Evolutionary conservation across 495 filamentous ascomycete species (phyloP), one percentile per base, ranked within the genome.

Genomic region (Penicillium angulare): DNA sequence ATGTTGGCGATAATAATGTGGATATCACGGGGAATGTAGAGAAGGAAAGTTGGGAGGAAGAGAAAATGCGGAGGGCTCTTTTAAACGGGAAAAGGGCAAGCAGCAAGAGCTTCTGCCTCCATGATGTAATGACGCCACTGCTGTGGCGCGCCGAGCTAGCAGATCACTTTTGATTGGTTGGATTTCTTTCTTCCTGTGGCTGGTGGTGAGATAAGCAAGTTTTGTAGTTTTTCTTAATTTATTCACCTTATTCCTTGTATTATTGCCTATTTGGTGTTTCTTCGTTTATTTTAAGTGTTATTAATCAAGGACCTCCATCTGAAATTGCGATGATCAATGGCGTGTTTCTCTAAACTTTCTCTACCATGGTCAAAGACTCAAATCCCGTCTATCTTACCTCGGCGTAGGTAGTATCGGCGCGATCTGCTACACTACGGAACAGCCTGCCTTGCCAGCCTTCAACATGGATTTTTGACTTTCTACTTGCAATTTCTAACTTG

Each of bases 1-100:
- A 85, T 85, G 50, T 43, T 81, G 74, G 36, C 24, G 40, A 42
- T n/a, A n/a, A n/a, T n/a, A n/a, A 29, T 29, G 18, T 31, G 18
- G 36, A 33, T 18, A 34, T 39, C 2, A 35, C n/a, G 29, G 17
- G 44, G 26, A 36, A 22, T 24, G 33, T 39, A 10, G 34, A 42
- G 35, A 17, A 18, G 22, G 24, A 46, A 39, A 45, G 27, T 24
- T 26, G 33, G 35, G 22, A 43, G 43, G 43, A 53, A 43, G n/a
- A 33, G 45, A 49, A 24, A 59, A 51, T 44, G 49, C 44, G 55
- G 55, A 54, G 47, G 27, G 46, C 24, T 61, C 38, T 61, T 63
- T 56, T 49, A 61, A 57, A 50, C 18, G 44, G 46, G 12, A 47
- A 27, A 42, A 33, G 29, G 41, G 41, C 6, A 26, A 7, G n/a